phyloP scores from a whole-genome alignment of 768 basidiomycete genomes.

The Termitomyces sp. region DNA sequence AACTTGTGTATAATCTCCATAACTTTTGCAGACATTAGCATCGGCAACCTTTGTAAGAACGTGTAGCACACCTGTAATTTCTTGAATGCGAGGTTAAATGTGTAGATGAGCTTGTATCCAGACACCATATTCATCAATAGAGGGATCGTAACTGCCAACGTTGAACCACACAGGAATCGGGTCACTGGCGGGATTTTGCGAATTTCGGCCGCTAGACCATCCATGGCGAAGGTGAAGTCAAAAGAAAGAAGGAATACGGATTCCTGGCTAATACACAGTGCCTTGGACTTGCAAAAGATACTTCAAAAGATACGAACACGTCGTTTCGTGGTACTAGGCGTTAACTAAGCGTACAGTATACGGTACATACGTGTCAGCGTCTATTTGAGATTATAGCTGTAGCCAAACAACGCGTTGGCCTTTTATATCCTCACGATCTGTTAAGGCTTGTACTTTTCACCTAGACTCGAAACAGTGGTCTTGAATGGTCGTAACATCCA shows the following conservation, averaged over 20 bases:
- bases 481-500: too few species aligned
- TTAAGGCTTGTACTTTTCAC: too few species aligned
- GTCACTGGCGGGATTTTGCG: slow-evolving; percentile 85
- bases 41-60: neutral
- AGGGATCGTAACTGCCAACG: slow-evolving; percentile 57
- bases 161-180: slow-evolving; percentile 60
- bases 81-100: slow-evolving; percentile 37
- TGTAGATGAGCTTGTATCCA: slow-evolving; percentile 53
- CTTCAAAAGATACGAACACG: neutral
- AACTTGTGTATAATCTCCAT: slow-evolving; percentile 71
- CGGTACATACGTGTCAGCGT: neutral
- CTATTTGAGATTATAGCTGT: neutral
- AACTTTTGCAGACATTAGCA: slow-evolving; percentile 36
- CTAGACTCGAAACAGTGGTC: too few species aligned
- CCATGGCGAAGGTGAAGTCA: slow-evolving; percentile 27
- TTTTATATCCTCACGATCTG: too few species aligned
- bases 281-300: too few species aligned
- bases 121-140: slow-evolving; percentile 52
- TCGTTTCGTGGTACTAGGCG: too few species aligned
- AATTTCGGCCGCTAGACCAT: slow-evolving; percentile 53
- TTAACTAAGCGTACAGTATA: too few species aligned
- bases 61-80: slow-evolving; percentile 47
- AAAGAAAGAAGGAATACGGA: neutral
- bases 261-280: too few species aligned
- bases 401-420: neutral